These are phyloP conservation scores for Polygonum aviculare DNA, from an alignment of 148 eudicot species.

Conservation along the genomic window DNA sequence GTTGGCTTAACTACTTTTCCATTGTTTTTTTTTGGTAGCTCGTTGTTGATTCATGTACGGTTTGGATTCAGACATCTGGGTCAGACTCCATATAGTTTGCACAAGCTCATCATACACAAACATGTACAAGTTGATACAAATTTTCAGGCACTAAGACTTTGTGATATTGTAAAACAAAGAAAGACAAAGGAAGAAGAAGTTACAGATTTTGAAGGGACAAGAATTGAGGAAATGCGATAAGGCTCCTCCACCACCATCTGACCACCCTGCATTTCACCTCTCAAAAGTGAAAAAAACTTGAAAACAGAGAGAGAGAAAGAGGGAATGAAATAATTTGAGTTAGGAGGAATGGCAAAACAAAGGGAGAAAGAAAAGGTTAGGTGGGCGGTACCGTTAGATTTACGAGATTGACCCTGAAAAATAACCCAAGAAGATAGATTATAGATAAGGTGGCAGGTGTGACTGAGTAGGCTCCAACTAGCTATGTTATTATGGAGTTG, in stretches of 20 bases:
- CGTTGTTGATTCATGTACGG: background rate
- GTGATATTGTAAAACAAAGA: background rate
- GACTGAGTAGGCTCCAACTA: background rate
- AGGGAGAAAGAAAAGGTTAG: background rate
- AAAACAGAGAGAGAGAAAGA: background rate
- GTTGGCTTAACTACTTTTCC: background rate
- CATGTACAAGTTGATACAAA: background rate
- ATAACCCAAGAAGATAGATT: too few relatives aligned
- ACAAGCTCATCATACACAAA: background rate
- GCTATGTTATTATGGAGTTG: too few relatives aligned
- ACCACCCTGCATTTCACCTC: constrained; percentile 34
- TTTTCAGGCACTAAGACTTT: background rate
- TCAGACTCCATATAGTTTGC: background rate
- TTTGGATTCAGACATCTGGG: background rate
- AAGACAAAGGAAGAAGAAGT: background rate
- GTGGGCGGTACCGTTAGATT: background rate
- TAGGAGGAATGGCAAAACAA: background rate
- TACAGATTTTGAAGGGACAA: constrained; percentile 41
- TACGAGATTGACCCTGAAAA: background rate
- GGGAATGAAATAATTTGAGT: background rate
- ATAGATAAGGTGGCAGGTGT: background rate
- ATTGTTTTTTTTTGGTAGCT: background rate
- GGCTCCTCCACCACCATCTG: constrained; percentile 35
- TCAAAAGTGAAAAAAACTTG: background rate
- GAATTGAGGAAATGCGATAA: constrained; percentile 41